A percentile compares a stretch with the other conserved stretches of the same genome.
Conservation (phyloP, 106 monocot genomes). For the Gastrodia elata region DNA sequence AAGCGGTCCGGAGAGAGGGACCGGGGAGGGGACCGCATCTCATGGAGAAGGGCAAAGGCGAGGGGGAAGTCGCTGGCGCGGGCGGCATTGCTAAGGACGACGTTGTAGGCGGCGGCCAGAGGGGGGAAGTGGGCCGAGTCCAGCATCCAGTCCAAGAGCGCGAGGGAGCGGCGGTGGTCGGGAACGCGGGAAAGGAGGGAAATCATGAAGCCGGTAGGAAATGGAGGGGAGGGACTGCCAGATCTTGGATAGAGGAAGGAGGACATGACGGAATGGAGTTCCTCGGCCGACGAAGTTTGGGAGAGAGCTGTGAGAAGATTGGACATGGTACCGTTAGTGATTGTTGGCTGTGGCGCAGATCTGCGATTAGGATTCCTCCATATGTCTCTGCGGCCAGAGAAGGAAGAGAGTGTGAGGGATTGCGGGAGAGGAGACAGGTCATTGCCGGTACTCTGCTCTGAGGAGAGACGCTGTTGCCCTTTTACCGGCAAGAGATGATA, state of each 20-base stretch:
- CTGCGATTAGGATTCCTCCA: too few species aligned
- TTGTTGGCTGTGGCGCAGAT: too few species aligned
- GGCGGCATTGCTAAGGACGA: constrained; percentile 69
- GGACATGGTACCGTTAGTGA: too few species aligned
- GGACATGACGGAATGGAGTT: constrained; percentile 67
- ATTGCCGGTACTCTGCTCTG: too few species aligned
- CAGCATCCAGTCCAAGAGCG: constrained; percentile 93
- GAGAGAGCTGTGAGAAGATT: constrained; percentile 40
- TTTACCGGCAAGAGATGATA: too few species aligned
- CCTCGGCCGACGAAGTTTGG: constrained; percentile 26
- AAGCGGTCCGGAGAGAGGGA: constrained; percentile 48
- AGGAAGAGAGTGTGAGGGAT: too few species aligned
- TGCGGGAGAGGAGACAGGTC: too few species aligned
- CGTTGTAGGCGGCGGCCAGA: constrained; percentile 60
- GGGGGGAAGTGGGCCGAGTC: constrained; percentile 40
- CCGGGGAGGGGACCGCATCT: constrained; percentile 37
- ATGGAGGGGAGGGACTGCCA: constrained; percentile 1
- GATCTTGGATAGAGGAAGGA: constrained; percentile 23
- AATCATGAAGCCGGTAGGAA: constrained; percentile 79
- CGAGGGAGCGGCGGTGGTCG: constrained; percentile 70
- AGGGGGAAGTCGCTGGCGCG: constrained; percentile 52
- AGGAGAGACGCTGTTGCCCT: too few species aligned
- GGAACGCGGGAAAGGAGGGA: constrained; percentile 62
- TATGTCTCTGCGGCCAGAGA: too few species aligned
- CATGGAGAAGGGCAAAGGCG: constrained; percentile 57